Evolutionary conservation across 2,329 filamentous ascomycete species (phyloP).

Genomic region (Diaporthe velutina): DNA sequence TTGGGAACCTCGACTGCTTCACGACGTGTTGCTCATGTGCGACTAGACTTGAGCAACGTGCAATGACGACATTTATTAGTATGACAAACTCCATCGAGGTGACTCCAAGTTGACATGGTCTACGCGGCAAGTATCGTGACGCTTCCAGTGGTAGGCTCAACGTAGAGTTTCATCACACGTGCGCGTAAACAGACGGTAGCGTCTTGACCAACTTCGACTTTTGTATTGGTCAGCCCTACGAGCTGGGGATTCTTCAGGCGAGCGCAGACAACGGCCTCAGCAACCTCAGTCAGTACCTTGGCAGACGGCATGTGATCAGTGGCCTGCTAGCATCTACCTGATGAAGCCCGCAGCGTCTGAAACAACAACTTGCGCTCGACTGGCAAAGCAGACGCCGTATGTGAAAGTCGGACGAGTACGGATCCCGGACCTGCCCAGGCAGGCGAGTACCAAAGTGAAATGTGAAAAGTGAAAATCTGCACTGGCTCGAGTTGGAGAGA

Average conservation of each 20-base stretch:
- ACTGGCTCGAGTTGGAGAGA: slow-evolving; percentile 20
- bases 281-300: not conserved
- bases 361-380: not conserved
- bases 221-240: slow-evolving; percentile 19
- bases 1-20: not conserved
- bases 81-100: not conserved
- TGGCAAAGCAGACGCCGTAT: not conserved
- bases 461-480: not conserved
- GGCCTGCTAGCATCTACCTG: not conserved
- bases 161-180: not conserved
- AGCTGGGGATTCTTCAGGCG: not conserved
- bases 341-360: slow-evolving; percentile 1
- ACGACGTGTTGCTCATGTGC: not conserved
- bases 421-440: not conserved
- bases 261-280: not conserved
- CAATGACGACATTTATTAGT: not conserved
- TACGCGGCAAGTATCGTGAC: not conserved
- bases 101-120: not conserved
- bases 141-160: not conserved
- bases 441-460: not conserved
- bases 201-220: not conserved
- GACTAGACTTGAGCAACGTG: not conserved
- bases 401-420: slow-evolving; percentile 1
- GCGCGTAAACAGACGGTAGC: not conserved
- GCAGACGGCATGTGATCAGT: slow-evolving; percentile 14